Base-by-base conservation (phyloP, 192 early-diverging fungal genomes). In the Coemansia biformis region DNA sequence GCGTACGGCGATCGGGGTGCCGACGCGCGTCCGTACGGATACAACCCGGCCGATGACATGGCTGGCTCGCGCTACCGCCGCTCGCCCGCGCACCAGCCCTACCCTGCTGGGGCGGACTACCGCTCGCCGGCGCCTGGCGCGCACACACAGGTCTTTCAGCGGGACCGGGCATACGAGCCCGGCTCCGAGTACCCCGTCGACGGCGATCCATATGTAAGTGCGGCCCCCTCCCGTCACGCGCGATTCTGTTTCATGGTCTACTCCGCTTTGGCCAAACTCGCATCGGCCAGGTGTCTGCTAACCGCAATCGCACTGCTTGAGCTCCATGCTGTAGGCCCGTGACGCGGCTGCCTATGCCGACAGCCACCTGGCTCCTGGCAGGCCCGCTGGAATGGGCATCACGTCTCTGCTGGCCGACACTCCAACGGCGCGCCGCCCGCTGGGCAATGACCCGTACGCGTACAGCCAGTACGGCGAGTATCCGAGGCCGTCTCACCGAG, bases 351-450 rank as follows among this genome's bases (percentile, higher is more conserved):
- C 47, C 6, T 54, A 54, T 19, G 42, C 31, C 12, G 67, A 56
- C 19, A 38, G 47, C 11, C 33, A 18, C 16, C 47, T 40, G 11
- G 42, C 26, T 17, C 51, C n/a, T n/a, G n/a, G n/a, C n/a, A n/a
- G 51, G 31, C 4, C 52, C 11, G 43, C 48, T 2, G 68, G 68
- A 3, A 63, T 72, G 31, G 68, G 68, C 13, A 72, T 72, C 15
- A 63, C 61, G 11, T 59, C 68, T 7, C 54, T 72, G 17, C 41
- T 72, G 22, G 30, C 55, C 1, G 60, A 71, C 15, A 14, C 48
- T 0, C 56, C 67, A 1, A 12, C 48, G 17, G 4, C 51, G 8
- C 15, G 28, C 21, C 49, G 21, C 12, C 17, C 38, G 2, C 46
- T 30, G 29, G 55, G 33, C 9, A 22, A 42, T 9, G 39, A 13